Evolutionary conservation across 371 early-diverging fungal genomes (phyloP).

Genomic region (Mucor ambiguus): DNA sequence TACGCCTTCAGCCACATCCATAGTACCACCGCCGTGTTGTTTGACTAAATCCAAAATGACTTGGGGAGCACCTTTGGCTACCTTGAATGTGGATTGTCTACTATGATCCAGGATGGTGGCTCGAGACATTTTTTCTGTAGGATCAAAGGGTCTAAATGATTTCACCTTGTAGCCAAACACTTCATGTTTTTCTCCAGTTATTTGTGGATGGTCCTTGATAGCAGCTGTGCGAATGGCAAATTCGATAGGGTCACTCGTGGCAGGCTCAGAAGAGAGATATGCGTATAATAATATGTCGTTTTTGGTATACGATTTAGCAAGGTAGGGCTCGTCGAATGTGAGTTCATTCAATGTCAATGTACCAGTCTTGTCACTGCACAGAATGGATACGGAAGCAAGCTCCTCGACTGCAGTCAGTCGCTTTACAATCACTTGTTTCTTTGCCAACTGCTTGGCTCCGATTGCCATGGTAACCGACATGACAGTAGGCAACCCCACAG

Average conservation of each 20-base stretch:
- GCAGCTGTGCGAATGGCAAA: constrained; percentile 85
- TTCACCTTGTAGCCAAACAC: constrained; percentile 88
- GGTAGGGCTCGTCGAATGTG: constrained; percentile 88
- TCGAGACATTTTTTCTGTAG: constrained; percentile 82
- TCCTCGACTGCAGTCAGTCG: constrained; percentile 94
- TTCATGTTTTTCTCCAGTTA: constrained; percentile 58
- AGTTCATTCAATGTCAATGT: constrained; percentile 93
- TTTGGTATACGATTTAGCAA: constrained; percentile 69
- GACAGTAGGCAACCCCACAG: constrained; percentile 94
- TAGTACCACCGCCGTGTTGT: constrained; percentile 9
- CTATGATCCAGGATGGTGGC: constrained; percentile 78
- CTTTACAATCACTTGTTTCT: constrained; percentile 93
- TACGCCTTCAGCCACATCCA: constrained; percentile 60
- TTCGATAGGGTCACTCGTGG: constrained; percentile 94
- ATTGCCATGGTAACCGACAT: constrained; percentile 96
- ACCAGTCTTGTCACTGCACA: constrained; percentile 97
- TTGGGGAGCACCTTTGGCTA: constrained; percentile 68
- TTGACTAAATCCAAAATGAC: constrained; percentile 56
- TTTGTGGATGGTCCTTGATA: constrained; percentile 59
- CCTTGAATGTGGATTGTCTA: constrained; percentile 69
- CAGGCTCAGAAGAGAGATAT: constrained; percentile 88
- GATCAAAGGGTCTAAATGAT: constrained; percentile 82
- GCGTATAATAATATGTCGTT: constrained; percentile 87
- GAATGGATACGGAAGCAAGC: constrained; percentile 89
- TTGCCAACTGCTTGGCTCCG: constrained; percentile 88